These are phyloP conservation scores for Pyrenophora tritici-repentis DNA, from an alignment of 2,329 filamentous ascomycete genomes.

Conservation along the genomic window DNA sequence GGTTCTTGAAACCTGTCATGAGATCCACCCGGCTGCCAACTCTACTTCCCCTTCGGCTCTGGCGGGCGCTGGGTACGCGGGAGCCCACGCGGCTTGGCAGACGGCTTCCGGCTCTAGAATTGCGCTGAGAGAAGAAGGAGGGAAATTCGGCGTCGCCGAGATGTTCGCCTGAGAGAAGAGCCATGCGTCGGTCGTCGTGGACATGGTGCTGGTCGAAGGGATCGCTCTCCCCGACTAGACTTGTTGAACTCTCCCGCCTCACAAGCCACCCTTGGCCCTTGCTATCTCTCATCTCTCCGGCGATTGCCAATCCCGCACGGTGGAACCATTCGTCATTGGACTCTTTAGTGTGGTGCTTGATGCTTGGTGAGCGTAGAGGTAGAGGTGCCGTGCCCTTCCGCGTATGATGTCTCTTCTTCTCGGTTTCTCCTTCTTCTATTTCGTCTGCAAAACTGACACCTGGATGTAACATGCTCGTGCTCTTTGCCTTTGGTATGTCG, in stretches of 20 bases:
- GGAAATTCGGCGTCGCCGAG: slow-evolving; percentile 41
- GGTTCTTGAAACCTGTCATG: slow-evolving; percentile 39
- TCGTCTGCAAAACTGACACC: slow-evolving; percentile 37
- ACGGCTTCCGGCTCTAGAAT: slow-evolving; percentile 43
- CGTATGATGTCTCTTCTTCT: slow-evolving; percentile 29
- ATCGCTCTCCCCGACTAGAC: slow-evolving; percentile 51
- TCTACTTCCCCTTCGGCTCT: slow-evolving; percentile 40
- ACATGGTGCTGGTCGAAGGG: slow-evolving; percentile 37
- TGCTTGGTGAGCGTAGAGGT: slow-evolving; percentile 30
- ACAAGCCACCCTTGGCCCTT: slow-evolving; percentile 68
- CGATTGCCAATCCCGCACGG: slow-evolving; percentile 61
- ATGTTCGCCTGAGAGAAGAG: slow-evolving; percentile 42
- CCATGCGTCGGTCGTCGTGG: slow-evolving; percentile 32
- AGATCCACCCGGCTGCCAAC: slow-evolving; percentile 47
- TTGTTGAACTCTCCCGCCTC: slow-evolving; percentile 61
- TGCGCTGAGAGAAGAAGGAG: slow-evolving; percentile 36
- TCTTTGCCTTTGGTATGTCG: slow-evolving; percentile 54
- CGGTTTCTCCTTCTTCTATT: slow-evolving; percentile 3
- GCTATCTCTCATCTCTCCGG: slow-evolving; percentile 61
- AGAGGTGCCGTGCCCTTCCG: slow-evolving; percentile 40
- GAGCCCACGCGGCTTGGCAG: slow-evolving; percentile 46
- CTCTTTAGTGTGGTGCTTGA: slow-evolving; percentile 40
- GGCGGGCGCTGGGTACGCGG: slow-evolving; percentile 47
- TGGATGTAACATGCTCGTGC: slow-evolving; percentile 49
- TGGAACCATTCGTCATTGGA: slow-evolving; percentile 61